Base-by-base conservation (phyloP, 176 grass and related monocot species). In the Carex littledalei region DNA sequence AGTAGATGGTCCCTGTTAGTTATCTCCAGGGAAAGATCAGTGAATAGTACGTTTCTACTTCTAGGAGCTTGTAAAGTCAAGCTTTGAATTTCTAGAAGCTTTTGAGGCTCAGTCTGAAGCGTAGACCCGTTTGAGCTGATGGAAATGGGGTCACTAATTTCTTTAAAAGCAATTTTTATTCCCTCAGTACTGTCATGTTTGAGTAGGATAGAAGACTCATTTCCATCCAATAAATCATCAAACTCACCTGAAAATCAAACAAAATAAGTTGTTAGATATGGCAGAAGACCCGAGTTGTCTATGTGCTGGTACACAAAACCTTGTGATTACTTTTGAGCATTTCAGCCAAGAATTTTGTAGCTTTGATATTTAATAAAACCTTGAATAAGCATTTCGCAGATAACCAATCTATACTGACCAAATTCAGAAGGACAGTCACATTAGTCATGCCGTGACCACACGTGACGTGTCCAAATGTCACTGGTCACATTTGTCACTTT, bases 41-140 rank as follows among this genome's bases (percentile, higher is more conserved):
- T 94, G 43, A 95, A 90, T 79, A 99, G 96, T 86, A 94, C 56
- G 57, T 95, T 94, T 85, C 49, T 85, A 6, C 89, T 93, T 88
- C 87, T 92, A 9, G 93, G 93, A 84, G 91, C 93, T 89, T 92
- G 77, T 84, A 98, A 87, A 88, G 93, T 94, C 85, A 98, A 92
- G 84, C 88, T 92, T 63, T 74, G 80, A 90, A 98, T 86, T 77
- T 95, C 91, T 80, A 98, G 77, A 86, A 98, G 75, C 52, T 88
- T 78, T 50, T 75, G 31, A 74, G n/a, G 67, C 37, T 86, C 85
- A 84, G 83, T 84, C 50, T 92, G 91, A 58, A 86, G 24, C 32
- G 70, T 16, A 50, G 88, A 90, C 71, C 95, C 95, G 81, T 98
- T 98, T 69, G 91, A 93, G 63, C 87, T 84, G 69, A 86, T 52